A percentile compares a stretch with the other conserved stretches of the same genome.
Conservation (phyloP, 257 asterid genomes). For the Apocynum venetum region DNA sequence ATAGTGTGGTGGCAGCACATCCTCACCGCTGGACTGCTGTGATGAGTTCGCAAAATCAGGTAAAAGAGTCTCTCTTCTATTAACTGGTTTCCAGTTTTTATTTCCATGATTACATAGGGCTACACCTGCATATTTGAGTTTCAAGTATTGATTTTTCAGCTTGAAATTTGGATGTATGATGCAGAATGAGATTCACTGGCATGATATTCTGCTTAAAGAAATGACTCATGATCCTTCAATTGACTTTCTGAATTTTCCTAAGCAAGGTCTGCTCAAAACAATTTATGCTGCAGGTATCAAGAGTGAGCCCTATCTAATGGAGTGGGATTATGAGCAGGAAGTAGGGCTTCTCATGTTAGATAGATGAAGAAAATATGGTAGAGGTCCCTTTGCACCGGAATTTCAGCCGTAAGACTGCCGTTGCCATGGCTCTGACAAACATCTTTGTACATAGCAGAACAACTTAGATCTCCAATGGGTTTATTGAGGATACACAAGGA, state of each 20-base stretch:
- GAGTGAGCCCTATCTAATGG: conserved; percentile 74
- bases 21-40: conserved; percentile 65
- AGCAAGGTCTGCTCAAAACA: not conserved
- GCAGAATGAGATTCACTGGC: not conserved
- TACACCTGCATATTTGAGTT: not conserved
- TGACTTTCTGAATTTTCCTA: not conserved
- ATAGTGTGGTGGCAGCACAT: conserved; percentile 41
- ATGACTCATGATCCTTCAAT: not conserved
- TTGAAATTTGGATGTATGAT: not conserved
- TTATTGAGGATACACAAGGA: conserved; percentile 7
- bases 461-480: not conserved
- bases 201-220: not conserved
- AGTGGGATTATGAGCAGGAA: not conserved
- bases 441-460: conserved; percentile 9
- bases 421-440: conserved; percentile 7
- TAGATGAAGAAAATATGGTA: conserved; percentile 8
- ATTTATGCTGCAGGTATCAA: conserved; percentile 56
- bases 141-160: not conserved
- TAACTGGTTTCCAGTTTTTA: not conserved
- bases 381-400: conserved; percentile 10
- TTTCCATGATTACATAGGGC: not conserved
- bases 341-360: not conserved
- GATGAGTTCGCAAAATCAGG: conserved; percentile 73
- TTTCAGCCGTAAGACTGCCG: conserved; percentile 22
- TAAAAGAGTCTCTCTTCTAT: conserved; percentile 16